Conservation (phyloP, 768 basidiomycete species). For the Crucibulum laeve region DNA sequence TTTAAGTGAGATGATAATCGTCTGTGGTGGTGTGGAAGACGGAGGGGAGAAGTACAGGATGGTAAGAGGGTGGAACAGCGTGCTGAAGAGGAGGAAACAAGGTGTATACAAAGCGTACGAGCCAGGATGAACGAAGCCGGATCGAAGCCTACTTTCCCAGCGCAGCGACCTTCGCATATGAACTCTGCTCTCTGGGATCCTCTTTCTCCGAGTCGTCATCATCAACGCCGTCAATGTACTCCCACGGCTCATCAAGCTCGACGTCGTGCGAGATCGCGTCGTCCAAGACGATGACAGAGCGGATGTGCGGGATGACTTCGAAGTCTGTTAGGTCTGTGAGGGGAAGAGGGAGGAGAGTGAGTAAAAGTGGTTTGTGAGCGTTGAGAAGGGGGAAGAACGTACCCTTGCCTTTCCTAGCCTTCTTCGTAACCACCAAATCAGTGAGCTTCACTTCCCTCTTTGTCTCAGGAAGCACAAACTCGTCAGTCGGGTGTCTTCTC, state of each 20-base stretch:
- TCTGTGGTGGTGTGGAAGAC: too few relatives aligned
- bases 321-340: conserved; percentile 46
- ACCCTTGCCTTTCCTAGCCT: conserved; percentile 39
- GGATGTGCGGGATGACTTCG: conserved; percentile 50
- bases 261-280: conserved; percentile 37
- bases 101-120: too few relatives aligned
- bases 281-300: conserved; percentile 55
- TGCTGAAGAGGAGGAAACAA: too few relatives aligned
- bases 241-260: conserved; percentile 54
- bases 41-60: too few relatives aligned
- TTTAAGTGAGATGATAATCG: too few relatives aligned
- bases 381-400: conserved; percentile 13
- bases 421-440: conserved; percentile 24
- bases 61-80: too few relatives aligned
- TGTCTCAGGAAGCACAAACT: conserved; percentile 1
- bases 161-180: conserved; percentile 6
- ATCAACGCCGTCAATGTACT: conserved; percentile 41
- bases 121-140: too few relatives aligned
- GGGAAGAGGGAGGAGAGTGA: not conserved
- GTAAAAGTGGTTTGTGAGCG: conserved; percentile 1
- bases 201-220: conserved; percentile 21
- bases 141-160: too few relatives aligned
- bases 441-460: conserved; percentile 26
- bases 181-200: not conserved
- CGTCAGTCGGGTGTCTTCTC: not conserved